Evolutionary conservation across 352 stramenopile species (phyloP).

Genomic region (Vaucheria bursata): DNA sequence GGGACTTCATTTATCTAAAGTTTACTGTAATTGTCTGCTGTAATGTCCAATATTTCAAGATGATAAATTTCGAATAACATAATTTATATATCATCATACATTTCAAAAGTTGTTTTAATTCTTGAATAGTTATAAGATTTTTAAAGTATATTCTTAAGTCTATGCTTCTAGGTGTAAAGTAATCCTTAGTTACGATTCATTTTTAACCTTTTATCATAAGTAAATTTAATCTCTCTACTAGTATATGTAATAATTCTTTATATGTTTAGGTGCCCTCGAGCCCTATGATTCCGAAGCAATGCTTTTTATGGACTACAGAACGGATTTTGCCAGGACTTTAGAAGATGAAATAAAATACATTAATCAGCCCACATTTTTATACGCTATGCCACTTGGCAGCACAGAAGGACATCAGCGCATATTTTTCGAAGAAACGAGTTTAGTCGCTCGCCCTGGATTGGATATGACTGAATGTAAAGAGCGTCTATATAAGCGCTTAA

Average conservation of each 20-base stretch:
- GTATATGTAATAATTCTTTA: too few relatives aligned
- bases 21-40: too few relatives aligned
- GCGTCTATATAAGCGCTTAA: constrained; percentile 56
- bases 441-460: constrained; percentile 57
- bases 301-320: constrained; percentile 74
- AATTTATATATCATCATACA: too few relatives aligned
- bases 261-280: constrained; percentile 48
- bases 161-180: too few relatives aligned
- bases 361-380: constrained; percentile 68
- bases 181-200: too few relatives aligned
- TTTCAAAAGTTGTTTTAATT: too few relatives aligned
- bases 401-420: constrained; percentile 52
- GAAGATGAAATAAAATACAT: constrained; percentile 42
- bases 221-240: too few relatives aligned
- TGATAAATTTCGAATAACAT: too few relatives aligned
- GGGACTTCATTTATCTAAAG: neutral
- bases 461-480: constrained; percentile 69
- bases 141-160: too few relatives aligned
- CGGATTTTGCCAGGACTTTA: constrained; percentile 57
- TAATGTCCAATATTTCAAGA: too few relatives aligned
- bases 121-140: too few relatives aligned
- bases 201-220: too few relatives aligned
- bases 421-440: constrained; percentile 52
- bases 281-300: constrained; percentile 69
- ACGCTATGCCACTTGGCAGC: constrained; percentile 64